Percentiles rank a stretch among this genome's conserved stretches.
Evolutionary conservation across 2,329 filamentous ascomycete genomes (phyloP).

Genomic region (Ophiosphaerella herpotricha): DNA sequence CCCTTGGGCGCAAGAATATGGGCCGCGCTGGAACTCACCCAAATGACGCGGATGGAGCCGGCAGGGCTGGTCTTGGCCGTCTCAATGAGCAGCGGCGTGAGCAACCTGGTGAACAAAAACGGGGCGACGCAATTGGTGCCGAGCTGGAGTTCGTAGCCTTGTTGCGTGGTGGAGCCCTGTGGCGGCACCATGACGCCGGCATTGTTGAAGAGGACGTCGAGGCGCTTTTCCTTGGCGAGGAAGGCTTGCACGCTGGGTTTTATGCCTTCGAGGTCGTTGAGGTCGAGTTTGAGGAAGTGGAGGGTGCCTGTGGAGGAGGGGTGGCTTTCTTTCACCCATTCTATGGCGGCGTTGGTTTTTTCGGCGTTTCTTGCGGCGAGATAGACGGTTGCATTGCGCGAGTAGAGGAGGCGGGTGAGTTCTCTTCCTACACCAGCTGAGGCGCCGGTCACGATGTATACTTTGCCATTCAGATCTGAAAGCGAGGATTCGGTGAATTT

Average conservation of each 20-base stretch:
- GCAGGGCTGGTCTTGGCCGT: conserved; percentile 31
- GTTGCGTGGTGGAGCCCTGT: conserved; percentile 22
- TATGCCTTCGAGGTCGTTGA: conserved; percentile 50
- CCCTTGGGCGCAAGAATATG: conserved; percentile 12
- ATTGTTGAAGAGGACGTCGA: conserved; percentile 50
- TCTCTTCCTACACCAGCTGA: conserved; percentile 58
- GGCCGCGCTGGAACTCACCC: conserved; percentile 25
- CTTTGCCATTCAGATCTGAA: conserved; percentile 47
- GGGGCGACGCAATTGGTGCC: conserved; percentile 50
- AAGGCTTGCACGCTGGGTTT: conserved; percentile 45
- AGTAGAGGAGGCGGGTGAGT: conserved; percentile 59
- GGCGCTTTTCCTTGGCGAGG: conserved; percentile 41
- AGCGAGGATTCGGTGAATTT: conserved; percentile 39
- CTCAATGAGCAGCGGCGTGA: conserved; percentile 41
- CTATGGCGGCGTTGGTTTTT: conserved; percentile 47
- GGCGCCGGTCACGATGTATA: conserved; percentile 60
- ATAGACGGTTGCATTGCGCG: conserved; percentile 60
- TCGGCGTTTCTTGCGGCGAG: conserved; percentile 54
- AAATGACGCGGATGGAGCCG: conserved; percentile 44
- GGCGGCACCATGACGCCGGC: conserved; percentile 42
- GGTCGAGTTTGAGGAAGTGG: conserved; percentile 41
- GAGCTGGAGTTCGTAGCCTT: conserved; percentile 39
- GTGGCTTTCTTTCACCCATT: conserved; percentile 47
- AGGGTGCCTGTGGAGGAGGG: conserved; percentile 28
- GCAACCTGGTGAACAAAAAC: conserved; percentile 47